Evolutionary conservation across 1,139 yeast genomes (phyloP).

Genomic region (Suhomyces kunorum): DNA sequence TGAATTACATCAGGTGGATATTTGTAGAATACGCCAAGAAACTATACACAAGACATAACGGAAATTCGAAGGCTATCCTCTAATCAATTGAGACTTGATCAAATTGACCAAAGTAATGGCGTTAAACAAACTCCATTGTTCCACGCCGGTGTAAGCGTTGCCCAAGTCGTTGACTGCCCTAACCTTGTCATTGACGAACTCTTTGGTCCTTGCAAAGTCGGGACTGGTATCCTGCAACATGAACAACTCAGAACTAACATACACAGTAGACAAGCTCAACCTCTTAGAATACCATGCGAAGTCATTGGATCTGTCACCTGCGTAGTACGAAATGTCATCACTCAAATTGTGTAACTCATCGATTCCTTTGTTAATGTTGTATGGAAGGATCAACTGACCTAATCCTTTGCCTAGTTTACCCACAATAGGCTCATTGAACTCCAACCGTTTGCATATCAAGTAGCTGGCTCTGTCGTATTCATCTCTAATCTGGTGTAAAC

Average conservation of each 20-base stretch:
- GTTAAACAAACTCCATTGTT: constrained; percentile 77
- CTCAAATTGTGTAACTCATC: constrained; percentile 72
- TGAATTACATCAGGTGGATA: not conserved
- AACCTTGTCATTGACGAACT: constrained; percentile 65
- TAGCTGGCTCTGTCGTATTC: constrained; percentile 63
- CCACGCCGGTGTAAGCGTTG: constrained; percentile 57
- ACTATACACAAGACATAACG: too few species aligned
- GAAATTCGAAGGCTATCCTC: constrained; percentile 52
- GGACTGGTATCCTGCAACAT: constrained; percentile 76
- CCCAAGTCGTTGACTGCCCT: constrained; percentile 57
- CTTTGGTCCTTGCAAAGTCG: constrained; percentile 56
- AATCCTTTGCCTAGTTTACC: constrained; percentile 49
- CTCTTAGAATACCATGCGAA: constrained; percentile 94
- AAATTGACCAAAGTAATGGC: constrained; percentile 67
- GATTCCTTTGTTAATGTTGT: constrained; percentile 50
- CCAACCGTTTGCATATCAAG: constrained; percentile 61
- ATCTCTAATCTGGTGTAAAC: constrained; percentile 30
- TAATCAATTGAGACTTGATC: constrained; percentile 64
- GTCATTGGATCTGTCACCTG: constrained; percentile 83
- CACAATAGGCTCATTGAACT: constrained; percentile 59
- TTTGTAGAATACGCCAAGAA: not conserved
- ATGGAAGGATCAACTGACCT: constrained; percentile 56
- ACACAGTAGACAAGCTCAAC: constrained; percentile 64
- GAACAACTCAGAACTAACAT: constrained; percentile 72
- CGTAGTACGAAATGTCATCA: constrained; percentile 79